These are phyloP conservation scores for Dimargaris xerosporica DNA, from an alignment of 192 early-diverging fungal genomes.

Conservation along the genomic window DNA sequence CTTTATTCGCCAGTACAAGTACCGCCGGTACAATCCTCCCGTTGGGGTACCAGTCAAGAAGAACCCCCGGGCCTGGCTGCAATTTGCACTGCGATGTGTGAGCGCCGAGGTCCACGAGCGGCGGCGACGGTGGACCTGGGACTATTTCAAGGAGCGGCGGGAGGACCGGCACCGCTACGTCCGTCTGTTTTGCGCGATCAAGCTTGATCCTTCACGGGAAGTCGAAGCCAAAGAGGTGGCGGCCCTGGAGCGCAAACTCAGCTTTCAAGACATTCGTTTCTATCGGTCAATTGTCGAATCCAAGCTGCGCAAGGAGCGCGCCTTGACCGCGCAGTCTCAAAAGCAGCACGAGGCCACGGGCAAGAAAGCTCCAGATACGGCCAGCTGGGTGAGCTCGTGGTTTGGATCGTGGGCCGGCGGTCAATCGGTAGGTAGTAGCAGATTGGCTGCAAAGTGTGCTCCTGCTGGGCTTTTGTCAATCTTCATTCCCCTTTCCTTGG, in stretches of 20 bases:
- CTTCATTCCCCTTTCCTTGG: too few relatives aligned
- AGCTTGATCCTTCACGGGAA: constrained; percentile 24
- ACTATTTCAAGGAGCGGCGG: constrained; percentile 59
- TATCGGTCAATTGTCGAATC: constrained; percentile 66
- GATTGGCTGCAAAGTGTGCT: too few relatives aligned
- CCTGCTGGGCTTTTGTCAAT: too few relatives aligned
- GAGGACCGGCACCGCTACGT: constrained; percentile 68
- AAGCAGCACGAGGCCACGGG: constrained; percentile 10
- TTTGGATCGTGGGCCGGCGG: constrained; percentile 15
- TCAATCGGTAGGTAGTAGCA: too few relatives aligned
- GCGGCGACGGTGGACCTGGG: constrained; percentile 74
- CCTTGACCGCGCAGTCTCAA: constrained; percentile 23
- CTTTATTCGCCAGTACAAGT: constrained; percentile 65
- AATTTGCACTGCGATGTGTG: constrained; percentile 59
- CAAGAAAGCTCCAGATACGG: too few relatives aligned
- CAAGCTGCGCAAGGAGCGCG: constrained; percentile 55
- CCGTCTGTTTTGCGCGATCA: constrained; percentile 48
- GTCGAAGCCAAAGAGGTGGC: constrained; percentile 41
- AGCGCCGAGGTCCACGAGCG: constrained; percentile 77
- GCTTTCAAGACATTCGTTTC: constrained; percentile 78
- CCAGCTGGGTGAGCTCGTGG: constrained; percentile 33
- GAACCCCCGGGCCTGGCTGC: constrained; percentile 74
- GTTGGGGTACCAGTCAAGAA: constrained; percentile 61
- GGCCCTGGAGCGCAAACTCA: constrained; percentile 56
- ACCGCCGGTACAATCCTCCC: constrained; percentile 73